These are phyloP conservation scores for Mycena vitilis DNA, from an alignment of 768 basidiomycete genomes.

Conservation along the genomic window DNA sequence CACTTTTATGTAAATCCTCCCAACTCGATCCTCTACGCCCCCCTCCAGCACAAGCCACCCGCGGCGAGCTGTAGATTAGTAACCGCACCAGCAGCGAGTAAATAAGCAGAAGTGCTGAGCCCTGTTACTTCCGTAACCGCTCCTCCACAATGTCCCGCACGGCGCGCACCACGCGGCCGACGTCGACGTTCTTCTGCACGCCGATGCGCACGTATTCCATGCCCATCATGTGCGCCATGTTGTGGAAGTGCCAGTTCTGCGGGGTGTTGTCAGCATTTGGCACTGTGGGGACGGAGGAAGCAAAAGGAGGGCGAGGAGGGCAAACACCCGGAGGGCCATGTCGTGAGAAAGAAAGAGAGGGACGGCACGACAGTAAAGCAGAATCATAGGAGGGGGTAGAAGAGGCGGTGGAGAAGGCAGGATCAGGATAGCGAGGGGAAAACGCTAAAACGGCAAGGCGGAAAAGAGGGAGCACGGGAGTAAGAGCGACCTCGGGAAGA, in stretches of 20 bases:
- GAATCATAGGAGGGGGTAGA: background rate
- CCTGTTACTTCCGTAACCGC: background rate
- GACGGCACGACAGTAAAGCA: too few relatives aligned
- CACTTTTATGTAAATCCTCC: too few relatives aligned
- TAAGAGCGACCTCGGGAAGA: background rate
- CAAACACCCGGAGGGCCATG: too few relatives aligned
- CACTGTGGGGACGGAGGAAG: background rate
- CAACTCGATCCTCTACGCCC: too few relatives aligned
- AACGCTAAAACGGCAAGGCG: background rate
- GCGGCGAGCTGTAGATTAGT: too few relatives aligned
- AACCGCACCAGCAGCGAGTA: too few relatives aligned
- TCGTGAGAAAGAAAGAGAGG: too few relatives aligned
- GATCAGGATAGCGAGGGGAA: background rate
- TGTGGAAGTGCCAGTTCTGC: slow-evolving; percentile 37
- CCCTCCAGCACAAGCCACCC: too few relatives aligned
- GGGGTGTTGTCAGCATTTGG: background rate
- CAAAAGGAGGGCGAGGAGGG: too few relatives aligned
- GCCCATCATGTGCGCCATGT: slow-evolving; percentile 37
- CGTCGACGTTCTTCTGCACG: slow-evolving; percentile 29
- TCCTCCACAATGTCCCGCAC: slow-evolving; percentile 24
- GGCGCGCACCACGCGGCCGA: slow-evolving; percentile 22
- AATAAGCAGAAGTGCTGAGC: too few relatives aligned
- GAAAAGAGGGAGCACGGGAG: background rate
- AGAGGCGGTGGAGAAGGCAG: background rate
- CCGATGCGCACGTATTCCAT: slow-evolving; percentile 30